Conservation (phyloP, 768 basidiomycete species). For the Lyophyllum decastes region DNA sequence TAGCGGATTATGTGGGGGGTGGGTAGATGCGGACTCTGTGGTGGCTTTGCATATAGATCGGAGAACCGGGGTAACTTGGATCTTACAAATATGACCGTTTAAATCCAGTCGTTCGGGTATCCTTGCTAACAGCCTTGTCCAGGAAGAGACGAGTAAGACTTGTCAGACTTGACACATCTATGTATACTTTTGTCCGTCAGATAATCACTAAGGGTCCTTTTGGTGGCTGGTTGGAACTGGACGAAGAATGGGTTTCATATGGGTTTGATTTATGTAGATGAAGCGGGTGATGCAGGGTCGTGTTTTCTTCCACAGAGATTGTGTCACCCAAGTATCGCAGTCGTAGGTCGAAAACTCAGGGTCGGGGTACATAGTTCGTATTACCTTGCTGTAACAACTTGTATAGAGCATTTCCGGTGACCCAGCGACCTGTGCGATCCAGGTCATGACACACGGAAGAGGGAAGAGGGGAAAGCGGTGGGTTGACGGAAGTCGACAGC, state of each 20-base stretch:
- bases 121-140: background rate
- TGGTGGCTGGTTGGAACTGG: background rate
- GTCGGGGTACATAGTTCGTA: too few relatives aligned
- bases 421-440: too few relatives aligned
- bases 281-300: too few relatives aligned
- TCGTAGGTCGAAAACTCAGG: too few relatives aligned
- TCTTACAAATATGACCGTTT: background rate
- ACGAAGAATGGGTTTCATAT: too few relatives aligned
- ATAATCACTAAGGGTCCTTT: background rate
- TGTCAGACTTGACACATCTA: background rate
- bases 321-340: too few relatives aligned
- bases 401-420: too few relatives aligned
- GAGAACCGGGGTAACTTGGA: background rate
- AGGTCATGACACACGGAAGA: too few relatives aligned
- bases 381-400: too few relatives aligned
- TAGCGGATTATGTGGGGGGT: background rate
- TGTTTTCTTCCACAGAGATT: too few relatives aligned
- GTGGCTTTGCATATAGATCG: background rate
- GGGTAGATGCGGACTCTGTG: background rate
- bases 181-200: background rate
- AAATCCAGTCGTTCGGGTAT: background rate
- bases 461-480: too few relatives aligned
- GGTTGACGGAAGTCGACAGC: background rate
- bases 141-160: background rate
- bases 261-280: too few relatives aligned